phyloP scores from a whole-genome alignment of 1,284 basidiomycete species.

The Neotropicomus parvogracilis region DNA sequence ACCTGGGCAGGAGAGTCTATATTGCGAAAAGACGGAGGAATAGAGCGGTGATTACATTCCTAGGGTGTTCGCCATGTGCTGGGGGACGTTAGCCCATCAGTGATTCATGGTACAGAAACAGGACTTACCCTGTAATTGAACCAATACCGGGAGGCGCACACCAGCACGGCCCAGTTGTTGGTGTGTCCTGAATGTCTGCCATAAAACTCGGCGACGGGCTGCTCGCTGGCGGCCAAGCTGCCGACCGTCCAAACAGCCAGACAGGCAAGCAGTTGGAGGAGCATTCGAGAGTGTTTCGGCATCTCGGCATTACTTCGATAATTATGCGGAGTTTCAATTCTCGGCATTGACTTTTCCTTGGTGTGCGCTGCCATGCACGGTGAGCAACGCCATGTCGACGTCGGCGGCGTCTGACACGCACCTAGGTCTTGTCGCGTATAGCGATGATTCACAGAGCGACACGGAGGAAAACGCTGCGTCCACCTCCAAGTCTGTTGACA shows the following conservation, averaged over 20 bases:
- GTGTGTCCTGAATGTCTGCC: constrained; percentile 61
- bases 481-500: constrained; percentile 21
- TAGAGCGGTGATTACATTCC: constrained; percentile 71
- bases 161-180: constrained; percentile 98
- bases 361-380: constrained; percentile 38
- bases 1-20: constrained; percentile 48
- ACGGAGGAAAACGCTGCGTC: constrained; percentile 42
- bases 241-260: constrained; percentile 33
- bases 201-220: constrained; percentile 31
- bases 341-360: constrained; percentile 1
- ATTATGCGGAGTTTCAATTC: constrained; percentile 27
- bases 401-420: constrained; percentile 6
- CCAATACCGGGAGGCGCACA: constrained; percentile 94
- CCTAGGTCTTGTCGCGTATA: constrained; percentile 62
- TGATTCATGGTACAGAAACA: not conserved
- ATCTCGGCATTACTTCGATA: constrained; percentile 20
- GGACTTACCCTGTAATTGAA: constrained; percentile 91
- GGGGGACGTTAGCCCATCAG: constrained; percentile 1
- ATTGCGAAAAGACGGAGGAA: not conserved
- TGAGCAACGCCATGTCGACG: constrained; percentile 25
- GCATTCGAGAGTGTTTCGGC: constrained; percentile 34
- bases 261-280: constrained; percentile 28
- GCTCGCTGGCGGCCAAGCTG: constrained; percentile 24
- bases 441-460: constrained; percentile 61
- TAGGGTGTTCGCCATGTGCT: constrained; percentile 98